These are phyloP conservation scores for Hapsidospora chrysogenum DNA, from an alignment of 495 filamentous ascomycete species.

Conservation along the genomic window DNA sequence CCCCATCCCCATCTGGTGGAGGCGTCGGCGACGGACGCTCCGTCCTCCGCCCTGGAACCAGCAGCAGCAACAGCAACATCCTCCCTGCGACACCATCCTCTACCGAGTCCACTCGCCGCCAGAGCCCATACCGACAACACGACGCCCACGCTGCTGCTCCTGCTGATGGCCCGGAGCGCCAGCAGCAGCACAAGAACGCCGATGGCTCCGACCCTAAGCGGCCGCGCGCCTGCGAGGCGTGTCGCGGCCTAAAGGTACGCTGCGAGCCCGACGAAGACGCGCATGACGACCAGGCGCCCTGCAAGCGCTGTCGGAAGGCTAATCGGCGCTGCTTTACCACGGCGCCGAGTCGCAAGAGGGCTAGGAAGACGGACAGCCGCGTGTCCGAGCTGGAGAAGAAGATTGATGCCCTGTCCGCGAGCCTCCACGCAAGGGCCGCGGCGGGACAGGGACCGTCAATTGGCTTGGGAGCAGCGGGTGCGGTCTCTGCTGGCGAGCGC, in stretches of 20 bases:
- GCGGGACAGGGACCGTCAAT: conserved; percentile 3
- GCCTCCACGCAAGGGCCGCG: conserved; percentile 38
- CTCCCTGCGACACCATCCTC: too few relatives aligned
- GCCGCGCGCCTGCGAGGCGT: conserved; percentile 83
- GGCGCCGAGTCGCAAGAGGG: conserved; percentile 65
- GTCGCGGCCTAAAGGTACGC: conserved; percentile 75
- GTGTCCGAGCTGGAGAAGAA: conserved; percentile 91
- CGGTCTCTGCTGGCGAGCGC: conserved; percentile 4
- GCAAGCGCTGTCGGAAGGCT: conserved; percentile 77
- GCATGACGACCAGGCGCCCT: conserved; percentile 37
- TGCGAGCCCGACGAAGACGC: conserved; percentile 55
- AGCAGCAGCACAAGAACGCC: too few relatives aligned
- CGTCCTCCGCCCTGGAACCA: too few relatives aligned
- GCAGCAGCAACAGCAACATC: too few relatives aligned
- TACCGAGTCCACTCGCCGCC: too few relatives aligned
- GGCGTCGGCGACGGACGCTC: too few relatives aligned
- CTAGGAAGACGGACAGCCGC: conserved; percentile 85
- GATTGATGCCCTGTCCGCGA: conserved; percentile 76
- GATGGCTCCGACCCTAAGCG: conserved; percentile 24
- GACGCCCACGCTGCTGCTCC: too few relatives aligned
- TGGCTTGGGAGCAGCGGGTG: too few relatives aligned
- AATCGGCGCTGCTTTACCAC: conserved; percentile 66
- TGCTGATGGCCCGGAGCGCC: too few relatives aligned
- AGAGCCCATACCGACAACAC: too few relatives aligned
- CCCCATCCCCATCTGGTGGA: too few relatives aligned